Evolutionary conservation across 2,329 filamentous ascomycete species (phyloP).

Genomic region (Cytospora mali): DNA sequence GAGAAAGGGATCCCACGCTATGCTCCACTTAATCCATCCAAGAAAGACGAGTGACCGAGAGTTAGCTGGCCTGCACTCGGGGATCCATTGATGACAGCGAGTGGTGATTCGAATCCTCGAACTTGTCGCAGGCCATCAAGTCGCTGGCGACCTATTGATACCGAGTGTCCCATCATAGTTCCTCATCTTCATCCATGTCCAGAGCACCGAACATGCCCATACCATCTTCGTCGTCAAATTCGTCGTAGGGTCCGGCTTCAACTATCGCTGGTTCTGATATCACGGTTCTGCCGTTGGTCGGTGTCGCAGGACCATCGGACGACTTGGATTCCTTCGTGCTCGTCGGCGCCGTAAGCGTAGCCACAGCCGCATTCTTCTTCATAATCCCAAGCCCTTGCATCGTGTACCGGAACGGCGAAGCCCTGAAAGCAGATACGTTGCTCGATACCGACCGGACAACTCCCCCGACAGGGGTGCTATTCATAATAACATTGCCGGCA

Average conservation of each 20-base stretch:
- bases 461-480: conserved; percentile 24
- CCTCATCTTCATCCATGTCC: conserved; percentile 11
- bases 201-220: conserved; percentile 19
- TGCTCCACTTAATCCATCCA: no score
- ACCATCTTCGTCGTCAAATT: conserved; percentile 4
- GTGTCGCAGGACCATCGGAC: neutral
- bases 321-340: neutral
- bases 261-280: conserved; percentile 11
- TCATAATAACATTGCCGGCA: conserved; percentile 25
- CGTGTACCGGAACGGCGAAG: conserved; percentile 19
- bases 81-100: neutral
- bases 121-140: neutral
- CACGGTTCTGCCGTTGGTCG: neutral
- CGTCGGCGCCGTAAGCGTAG: conserved; percentile 1
- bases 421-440: conserved; percentile 19
- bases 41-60: neutral
- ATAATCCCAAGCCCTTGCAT: conserved; percentile 19
- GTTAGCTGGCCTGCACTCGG: neutral
- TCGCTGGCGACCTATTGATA: neutral
- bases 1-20: neutral
- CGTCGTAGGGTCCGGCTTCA: conserved; percentile 1
- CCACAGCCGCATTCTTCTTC: conserved; percentile 14
- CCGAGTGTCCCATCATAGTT: neutral
- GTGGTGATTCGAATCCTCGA: neutral
- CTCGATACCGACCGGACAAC: conserved; percentile 21